Base-by-base conservation (phyloP, 108 stramenopile genomes). In the Skeletonema marinoi region DNA sequence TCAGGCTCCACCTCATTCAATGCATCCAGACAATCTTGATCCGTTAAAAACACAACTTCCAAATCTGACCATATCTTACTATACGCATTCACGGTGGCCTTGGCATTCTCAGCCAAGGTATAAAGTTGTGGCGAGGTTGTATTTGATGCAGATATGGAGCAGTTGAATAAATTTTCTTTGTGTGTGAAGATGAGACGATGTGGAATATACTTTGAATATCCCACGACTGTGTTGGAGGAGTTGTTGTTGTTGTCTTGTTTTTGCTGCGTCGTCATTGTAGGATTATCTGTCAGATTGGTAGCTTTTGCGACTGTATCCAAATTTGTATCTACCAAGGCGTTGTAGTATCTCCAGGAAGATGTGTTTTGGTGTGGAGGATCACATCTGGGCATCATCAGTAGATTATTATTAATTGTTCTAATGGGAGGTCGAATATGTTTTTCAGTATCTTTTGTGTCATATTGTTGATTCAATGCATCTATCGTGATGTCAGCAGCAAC, bases 101-200 rank as follows among this genome's bases (percentile, higher is more conserved):
- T 41, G 0, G 39, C 39, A 41, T 41, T 41, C 39, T 41, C 39
- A 41, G 39, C 39, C 39, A 41, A 11, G 39, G 39, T 41, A 41
- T 41, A 41, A 41, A 41, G 39, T 7, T 41, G 10, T 41, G 39
- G 39, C 9, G 39, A 41, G 8, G 11, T 41, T 41, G 39, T 41
- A 41, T 11, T 41, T 8, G 39, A 41, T 8, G 39, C 39, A 11
- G 39, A 41, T 8, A 41, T 41, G 5, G 39, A 41, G 5, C 39
- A 41, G 2, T 41, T 35, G 50, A 51, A 70, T 56, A 70, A 21
- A 50, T 70, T 59, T 32, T 70, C 35, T 32, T 60, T 59, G 58
- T 70, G 54, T 3, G 69, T 70, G 32, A 70, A 70, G 51, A 68
- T 54, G 31, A 68, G 67, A 0, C 50, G 69, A 58, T 70, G 69